These are phyloP conservation scores for Rhodamnia argentea DNA, from an alignment of 345 rosid species.

Conservation along the genomic window DNA sequence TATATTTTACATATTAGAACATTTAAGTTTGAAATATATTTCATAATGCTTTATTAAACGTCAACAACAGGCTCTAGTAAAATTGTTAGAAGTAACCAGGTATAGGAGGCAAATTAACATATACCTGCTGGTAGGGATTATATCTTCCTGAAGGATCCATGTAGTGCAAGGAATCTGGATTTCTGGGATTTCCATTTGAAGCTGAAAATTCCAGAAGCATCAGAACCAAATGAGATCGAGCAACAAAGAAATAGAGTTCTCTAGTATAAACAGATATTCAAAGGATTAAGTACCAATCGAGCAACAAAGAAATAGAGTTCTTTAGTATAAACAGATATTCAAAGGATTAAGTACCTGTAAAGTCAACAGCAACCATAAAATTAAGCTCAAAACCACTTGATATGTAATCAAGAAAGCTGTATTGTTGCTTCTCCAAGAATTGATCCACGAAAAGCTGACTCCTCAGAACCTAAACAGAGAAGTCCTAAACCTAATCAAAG, in stretches of 20 bases:
- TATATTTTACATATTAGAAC: too few relatives aligned
- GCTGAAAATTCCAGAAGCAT: conserved; percentile 24
- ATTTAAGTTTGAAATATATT: too few relatives aligned
- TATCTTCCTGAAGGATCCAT: conserved; percentile 65
- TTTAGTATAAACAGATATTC: not conserved
- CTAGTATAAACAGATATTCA: not conserved
- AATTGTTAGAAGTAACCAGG: not conserved
- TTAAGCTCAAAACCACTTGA: conserved; percentile 76
- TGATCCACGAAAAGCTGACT: conserved; percentile 70
- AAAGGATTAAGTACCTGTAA: conserved; percentile 43
- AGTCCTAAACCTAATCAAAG: not conserved
- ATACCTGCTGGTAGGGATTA: conserved; percentile 78
- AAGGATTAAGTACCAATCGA: conserved; percentile 21
- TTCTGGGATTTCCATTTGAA: conserved; percentile 76
- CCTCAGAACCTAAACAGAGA: conserved; percentile 41
- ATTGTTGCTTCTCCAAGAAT: conserved; percentile 49
- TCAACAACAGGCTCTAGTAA: too few relatives aligned
- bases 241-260: not conserved
- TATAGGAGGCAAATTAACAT: not conserved
- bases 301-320: not conserved
- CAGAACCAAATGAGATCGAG: not conserved
- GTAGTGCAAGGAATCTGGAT: conserved; percentile 68
- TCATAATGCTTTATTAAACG: too few relatives aligned
- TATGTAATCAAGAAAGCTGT: conserved; percentile 77
- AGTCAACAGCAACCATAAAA: conserved; percentile 93